Evolutionary conservation across 495 filamentous ascomycete species (phyloP).

Genomic region (Podospora anserina): DNA sequence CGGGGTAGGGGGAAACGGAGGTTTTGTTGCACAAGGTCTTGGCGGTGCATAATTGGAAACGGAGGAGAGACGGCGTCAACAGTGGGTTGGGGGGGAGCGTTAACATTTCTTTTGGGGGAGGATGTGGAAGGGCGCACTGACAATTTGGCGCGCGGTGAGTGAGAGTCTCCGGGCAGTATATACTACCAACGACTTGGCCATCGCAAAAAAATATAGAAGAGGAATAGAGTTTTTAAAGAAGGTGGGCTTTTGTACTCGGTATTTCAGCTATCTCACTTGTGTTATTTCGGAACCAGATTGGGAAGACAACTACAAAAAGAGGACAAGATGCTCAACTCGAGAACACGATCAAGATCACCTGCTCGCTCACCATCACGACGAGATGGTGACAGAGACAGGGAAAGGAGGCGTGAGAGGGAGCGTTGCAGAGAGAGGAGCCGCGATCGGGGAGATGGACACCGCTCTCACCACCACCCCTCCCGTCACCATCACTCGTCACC

Average conservation of each 20-base stretch:
- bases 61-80: not conserved
- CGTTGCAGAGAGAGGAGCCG: constrained; percentile 7
- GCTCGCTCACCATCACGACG: constrained; percentile 13
- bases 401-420: constrained; percentile 6
- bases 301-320: too few relatives aligned
- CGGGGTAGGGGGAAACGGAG: not conserved
- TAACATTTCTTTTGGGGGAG: not conserved
- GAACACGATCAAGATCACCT: constrained; percentile 1
- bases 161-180: too few relatives aligned
- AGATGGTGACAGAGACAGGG: constrained; percentile 6
- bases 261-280: too few relatives aligned
- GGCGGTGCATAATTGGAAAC: not conserved
- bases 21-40: not conserved
- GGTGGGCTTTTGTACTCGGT: too few relatives aligned
- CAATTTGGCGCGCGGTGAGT: not conserved
- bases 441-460: constrained; percentile 8
- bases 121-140: not conserved
- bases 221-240: too few relatives aligned
- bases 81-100: not conserved
- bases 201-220: too few relatives aligned
- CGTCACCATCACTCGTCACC: constrained; percentile 32
- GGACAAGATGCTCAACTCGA: not conserved
- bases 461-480: constrained; percentile 8
- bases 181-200: too few relatives aligned
- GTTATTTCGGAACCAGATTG: too few relatives aligned